These are phyloP conservation scores for Rhododendron simsii DNA, from an alignment of 148 eudicot genomes.

Conservation along the genomic window DNA sequence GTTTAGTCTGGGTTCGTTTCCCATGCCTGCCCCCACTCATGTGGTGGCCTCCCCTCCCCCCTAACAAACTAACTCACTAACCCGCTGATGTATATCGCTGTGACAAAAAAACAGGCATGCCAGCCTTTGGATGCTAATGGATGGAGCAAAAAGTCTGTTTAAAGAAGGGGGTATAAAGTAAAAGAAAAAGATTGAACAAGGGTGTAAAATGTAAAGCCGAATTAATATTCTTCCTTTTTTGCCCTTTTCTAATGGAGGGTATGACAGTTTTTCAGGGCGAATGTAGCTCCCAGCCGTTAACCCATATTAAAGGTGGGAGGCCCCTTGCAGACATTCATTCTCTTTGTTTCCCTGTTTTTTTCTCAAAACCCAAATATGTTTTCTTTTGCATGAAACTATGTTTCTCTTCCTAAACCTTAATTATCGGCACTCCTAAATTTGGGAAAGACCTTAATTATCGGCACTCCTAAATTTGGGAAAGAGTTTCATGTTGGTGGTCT, in stretches of 20 bases:
- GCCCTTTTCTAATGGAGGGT: not conserved
- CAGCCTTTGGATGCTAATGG: not conserved
- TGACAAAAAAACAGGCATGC: not conserved
- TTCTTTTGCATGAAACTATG: not conserved
- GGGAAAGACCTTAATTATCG: not conserved
- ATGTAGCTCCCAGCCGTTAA: conserved; percentile 8
- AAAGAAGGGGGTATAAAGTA: not conserved
- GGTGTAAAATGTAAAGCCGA: not conserved
- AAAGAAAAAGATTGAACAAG: not conserved
- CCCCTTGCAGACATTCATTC: not conserved
- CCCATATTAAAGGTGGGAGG: not conserved
- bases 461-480: not conserved
- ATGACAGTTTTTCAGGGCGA: conserved; percentile 10
- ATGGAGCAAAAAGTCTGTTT: not conserved
- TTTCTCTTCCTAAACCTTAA: conserved; percentile 8
- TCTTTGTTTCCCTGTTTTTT: not conserved
- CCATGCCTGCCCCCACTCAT: no score
- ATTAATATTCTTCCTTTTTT: not conserved
- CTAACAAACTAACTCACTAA: no score
- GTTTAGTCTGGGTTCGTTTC: no score
- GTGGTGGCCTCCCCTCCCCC: no score
- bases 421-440: not conserved
- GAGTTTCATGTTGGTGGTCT: conserved; percentile 4
- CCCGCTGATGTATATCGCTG: no score
- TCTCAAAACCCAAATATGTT: not conserved